Evolutionary conservation across 169 alveolate species (phyloP).

Genomic region (Cryptosporidium viatorum): DNA sequence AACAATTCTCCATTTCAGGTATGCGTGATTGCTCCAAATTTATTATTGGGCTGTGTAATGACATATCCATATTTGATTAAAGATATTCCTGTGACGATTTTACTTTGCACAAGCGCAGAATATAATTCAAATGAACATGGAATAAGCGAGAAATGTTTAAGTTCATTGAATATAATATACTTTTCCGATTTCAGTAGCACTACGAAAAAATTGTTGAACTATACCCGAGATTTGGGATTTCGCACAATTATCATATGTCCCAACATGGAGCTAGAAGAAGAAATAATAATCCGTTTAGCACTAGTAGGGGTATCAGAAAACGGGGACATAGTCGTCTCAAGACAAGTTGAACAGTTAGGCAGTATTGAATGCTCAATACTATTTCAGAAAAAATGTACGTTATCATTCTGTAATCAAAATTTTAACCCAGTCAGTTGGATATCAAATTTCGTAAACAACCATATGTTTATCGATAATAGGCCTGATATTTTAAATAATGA

Average conservation of each 20-base stretch:
- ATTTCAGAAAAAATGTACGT: slow-evolving; percentile 48
- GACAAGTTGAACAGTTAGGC: slow-evolving; percentile 28
- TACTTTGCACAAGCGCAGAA: slow-evolving; percentile 7
- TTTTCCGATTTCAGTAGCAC: slow-evolving; percentile 31
- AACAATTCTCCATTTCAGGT: slow-evolving; percentile 39
- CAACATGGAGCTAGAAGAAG: background rate
- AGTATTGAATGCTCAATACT: slow-evolving; percentile 47
- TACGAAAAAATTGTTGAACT: slow-evolving; percentile 3
- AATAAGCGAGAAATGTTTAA: background rate
- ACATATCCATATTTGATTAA: slow-evolving; percentile 42
- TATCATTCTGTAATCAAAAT: slow-evolving; percentile 23
- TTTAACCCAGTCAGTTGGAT: slow-evolving; percentile 24
- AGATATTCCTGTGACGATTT: slow-evolving; percentile 27
- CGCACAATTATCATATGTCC: slow-evolving; percentile 33
- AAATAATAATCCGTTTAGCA: slow-evolving; percentile 19
- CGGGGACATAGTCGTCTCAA: slow-evolving; percentile 10
- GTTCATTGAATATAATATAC: background rate
- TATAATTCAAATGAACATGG: background rate
- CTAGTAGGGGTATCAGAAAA: slow-evolving; percentile 37
- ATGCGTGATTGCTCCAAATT: slow-evolving; percentile 25
- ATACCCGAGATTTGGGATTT: slow-evolving; percentile 44
- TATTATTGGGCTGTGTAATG: slow-evolving; percentile 19
- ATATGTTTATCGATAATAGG: background rate
- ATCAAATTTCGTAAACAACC: background rate
- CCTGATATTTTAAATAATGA: slow-evolving; percentile 7